These are phyloP conservation scores for Plasmodiophora brassicae DNA, from an alignment of 208 protist species.

Conservation along the genomic window DNA sequence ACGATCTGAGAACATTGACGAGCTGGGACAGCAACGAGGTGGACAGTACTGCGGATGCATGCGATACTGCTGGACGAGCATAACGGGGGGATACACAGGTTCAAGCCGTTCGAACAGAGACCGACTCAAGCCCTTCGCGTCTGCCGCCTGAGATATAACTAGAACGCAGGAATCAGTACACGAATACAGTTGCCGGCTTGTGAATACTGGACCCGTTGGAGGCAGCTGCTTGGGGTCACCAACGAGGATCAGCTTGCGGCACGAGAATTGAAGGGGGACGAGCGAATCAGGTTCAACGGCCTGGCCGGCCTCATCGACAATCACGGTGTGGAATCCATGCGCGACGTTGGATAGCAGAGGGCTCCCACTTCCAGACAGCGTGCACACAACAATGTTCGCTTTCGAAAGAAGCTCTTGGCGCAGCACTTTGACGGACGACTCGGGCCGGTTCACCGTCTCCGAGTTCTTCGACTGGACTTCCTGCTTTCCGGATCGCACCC, in stretches of 20 bases:
- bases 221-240: constrained; percentile 49
- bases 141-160: background rate
- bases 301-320: constrained; percentile 48
- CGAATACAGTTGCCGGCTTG: background rate
- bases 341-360: background rate
- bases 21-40: background rate
- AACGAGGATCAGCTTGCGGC: constrained; percentile 22
- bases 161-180: background rate
- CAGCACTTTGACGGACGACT: background rate
- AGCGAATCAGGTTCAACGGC: constrained; percentile 41
- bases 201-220: constrained; percentile 16
- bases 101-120: background rate
- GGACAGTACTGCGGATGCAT: constrained; percentile 29
- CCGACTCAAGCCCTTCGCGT: background rate
- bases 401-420: background rate
- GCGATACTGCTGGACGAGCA: constrained; percentile 43
- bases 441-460: no score
- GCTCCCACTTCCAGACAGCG: background rate
- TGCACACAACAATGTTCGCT: background rate
- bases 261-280: constrained; percentile 12
- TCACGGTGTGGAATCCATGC: constrained; percentile 13
- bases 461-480: background rate
- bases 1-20: background rate
- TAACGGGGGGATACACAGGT: background rate
- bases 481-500: background rate